Percentiles rank a stretch among this genome's conserved stretches.
These are phyloP conservation scores for Umbelopsis sp. DNA, from an alignment of 192 early-diverging fungal species.

Conservation along the genomic window DNA sequence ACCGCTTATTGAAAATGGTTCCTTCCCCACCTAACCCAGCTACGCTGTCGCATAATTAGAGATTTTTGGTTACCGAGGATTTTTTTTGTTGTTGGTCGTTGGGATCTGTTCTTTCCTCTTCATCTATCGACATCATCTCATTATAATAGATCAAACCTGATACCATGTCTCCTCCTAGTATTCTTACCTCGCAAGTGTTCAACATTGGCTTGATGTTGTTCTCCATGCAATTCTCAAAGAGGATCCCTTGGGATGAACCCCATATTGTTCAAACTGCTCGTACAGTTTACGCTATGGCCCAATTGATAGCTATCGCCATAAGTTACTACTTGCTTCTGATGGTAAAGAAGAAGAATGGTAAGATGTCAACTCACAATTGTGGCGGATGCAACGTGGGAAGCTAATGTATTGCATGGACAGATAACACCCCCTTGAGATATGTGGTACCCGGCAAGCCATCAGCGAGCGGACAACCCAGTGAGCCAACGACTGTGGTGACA, in stretches of 20 bases:
- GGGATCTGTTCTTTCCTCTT: no score
- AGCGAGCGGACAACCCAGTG: conserved; percentile 33
- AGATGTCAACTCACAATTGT: neutral
- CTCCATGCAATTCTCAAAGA: conserved; percentile 69
- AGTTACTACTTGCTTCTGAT: conserved; percentile 40
- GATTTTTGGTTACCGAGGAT: no score
- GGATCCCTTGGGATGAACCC: conserved; percentile 68
- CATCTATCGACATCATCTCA: neutral
- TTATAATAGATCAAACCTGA: neutral
- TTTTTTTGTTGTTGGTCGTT: no score
- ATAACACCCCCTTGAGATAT: conserved; percentile 81
- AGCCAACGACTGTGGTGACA: conserved; percentile 28
- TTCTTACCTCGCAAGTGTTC: conserved; percentile 34
- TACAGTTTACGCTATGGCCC: conserved; percentile 60
- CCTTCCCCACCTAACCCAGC: no score
- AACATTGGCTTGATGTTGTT: conserved; percentile 67
- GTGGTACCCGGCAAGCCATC: conserved; percentile 66
- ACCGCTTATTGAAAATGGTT: no score
- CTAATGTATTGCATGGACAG: conserved; percentile 37
- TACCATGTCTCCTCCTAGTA: conserved; percentile 34
- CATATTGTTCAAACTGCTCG: conserved; percentile 58
- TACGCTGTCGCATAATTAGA: no score
- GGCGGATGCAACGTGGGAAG: neutral
- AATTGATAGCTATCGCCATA: conserved; percentile 55
- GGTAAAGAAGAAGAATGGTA: conserved; percentile 76